Base-by-base conservation (phyloP, 495 filamentous ascomycete species). In the Hypomontagnella monticulosa region DNA sequence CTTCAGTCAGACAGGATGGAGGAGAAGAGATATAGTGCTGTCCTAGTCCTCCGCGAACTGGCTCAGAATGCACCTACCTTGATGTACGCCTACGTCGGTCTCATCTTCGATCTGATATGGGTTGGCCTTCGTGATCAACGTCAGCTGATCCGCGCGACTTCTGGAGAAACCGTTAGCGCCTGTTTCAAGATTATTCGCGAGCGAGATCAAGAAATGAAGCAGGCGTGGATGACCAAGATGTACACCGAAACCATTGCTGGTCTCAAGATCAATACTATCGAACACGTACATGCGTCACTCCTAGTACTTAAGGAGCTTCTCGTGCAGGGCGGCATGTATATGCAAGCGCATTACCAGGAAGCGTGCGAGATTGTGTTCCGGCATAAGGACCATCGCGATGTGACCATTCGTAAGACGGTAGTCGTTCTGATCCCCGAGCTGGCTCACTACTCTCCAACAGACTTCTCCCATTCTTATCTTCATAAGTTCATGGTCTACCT, bases 401-500 rank as follows among this genome's bases (percentile, higher is more conserved):
- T 85, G 3, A 89, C 91, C 34, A 96, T 98, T 63, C 86, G 94
- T 30, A 87, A 90, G 54, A 92, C 96, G 41, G 90, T 98, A 18
- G 90, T 98, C 43, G 80, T 89, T 43, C 86, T 97, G 43, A 96
- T 98, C 48, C 96, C 95, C 1, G 89, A 92, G 52, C 81, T 99
- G n/a, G 95, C 95, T 38, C 91, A 86, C 60, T 99, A 99, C 67
- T 88, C 92, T 4, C 95, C 95, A 0, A 81, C 86, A 51, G 91
- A 96, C 32, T 99, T 99, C 72, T 87, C 87, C 32, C 82, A 84
- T 47, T 85, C 81, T 9, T 96, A 96, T 70, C 84, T 99, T 4
- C 93, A 97, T 76, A 89, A 91, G 70, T 97, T 96, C 80, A 99
- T 99, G 96, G 84, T 96, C 8, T 93, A 97, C 69, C 85, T 99